These are phyloP conservation scores for Chrysopogon serrulatus DNA, from an alignment of 176 grass and related monocot genomes.

Conservation along the genomic window DNA sequence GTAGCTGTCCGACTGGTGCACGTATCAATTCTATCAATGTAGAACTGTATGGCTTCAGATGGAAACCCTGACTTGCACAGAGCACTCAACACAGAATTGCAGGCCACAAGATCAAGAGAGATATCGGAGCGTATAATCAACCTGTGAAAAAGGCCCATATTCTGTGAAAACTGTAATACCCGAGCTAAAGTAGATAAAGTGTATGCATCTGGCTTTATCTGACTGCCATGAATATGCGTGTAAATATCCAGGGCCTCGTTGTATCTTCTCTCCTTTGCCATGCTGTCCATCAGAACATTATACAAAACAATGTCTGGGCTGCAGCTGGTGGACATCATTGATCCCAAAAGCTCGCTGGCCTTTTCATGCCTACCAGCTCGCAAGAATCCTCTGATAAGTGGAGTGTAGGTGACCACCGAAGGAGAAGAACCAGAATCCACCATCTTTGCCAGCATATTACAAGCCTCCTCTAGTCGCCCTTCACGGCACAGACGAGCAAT, in stretches of 20 bases:
- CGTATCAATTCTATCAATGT: conserved; percentile 37
- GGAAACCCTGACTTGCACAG: conserved; percentile 82
- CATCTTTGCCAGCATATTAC: conserved; percentile 57
- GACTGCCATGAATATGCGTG: conserved; percentile 31
- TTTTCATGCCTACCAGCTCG: conserved; percentile 48
- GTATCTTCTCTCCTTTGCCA: conserved; percentile 55
- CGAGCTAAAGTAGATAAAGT: conserved; percentile 66
- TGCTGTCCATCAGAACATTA: conserved; percentile 85
- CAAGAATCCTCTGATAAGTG: conserved; percentile 60
- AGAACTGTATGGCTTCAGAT: conserved; percentile 56
- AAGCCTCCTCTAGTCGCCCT: conserved; percentile 53
- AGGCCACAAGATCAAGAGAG: conserved; percentile 64
- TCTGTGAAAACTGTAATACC: conserved; percentile 42
- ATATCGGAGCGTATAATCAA: conserved; percentile 40
- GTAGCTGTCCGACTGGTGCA: conserved; percentile 68
- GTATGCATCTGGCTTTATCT: conserved; percentile 71
- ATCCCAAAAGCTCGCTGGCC: conserved; percentile 36
- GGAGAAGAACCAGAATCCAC: conserved; percentile 42
- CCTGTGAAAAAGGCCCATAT: conserved; percentile 44
- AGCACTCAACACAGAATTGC: conserved; percentile 62
- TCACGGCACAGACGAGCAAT: conserved; percentile 50
- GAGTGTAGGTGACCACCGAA: conserved; percentile 72
- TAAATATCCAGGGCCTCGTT: conserved; percentile 54
- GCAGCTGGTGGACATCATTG: conserved; percentile 55
- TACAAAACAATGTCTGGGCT: conserved; percentile 73